Evolutionary conservation across 2,329 filamentous ascomycete genomes (phyloP), one percentile per base, ranked within the genome.

Genomic region (Fonsecaea pedrosoi): DNA sequence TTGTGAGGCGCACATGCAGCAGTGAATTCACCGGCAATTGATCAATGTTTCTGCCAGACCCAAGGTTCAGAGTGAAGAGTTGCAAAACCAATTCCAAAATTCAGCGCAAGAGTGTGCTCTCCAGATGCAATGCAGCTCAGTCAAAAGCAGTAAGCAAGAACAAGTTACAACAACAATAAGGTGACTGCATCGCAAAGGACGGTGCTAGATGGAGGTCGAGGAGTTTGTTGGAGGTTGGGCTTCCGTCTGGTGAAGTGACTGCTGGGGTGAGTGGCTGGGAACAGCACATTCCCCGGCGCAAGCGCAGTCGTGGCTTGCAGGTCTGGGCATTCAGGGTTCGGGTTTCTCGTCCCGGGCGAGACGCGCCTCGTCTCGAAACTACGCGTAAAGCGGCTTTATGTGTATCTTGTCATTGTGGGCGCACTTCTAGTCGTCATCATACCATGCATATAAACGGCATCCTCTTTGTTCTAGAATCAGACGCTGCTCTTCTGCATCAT

Each of bases 1-100:
- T 64, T 75, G 69, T 48, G 64, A 38, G 34, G 54, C 34, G 54
- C 55, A 60, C 25, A 25, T 40, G 59, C 45, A 67, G 15, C 6
- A 48, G 18, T 55, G 68, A 66, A 66, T 50, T 50, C 45, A 50
- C 45, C 48, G 25, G n/a, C 30, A 54, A 50, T 53, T 45, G 54
- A 37, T 30, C 30, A 37, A 54, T 40, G 21, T 25, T 30, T 50
- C 55, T 62, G 55, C 57, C 55, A 54, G 56, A 58, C 42, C 50
- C 34, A 2, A 9, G 25, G 25, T 25, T 25, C 45, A 50, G 12
- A 25, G 57, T 35, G 25, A 18, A 34, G 48, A 30, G 13, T 40
- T 50, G 57, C 35, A 50, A 45, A 15, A 13, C 25, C 42, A 37
- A 45, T 53, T n/a, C 21, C 32, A 21, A 32, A 32, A 45, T 30